Evolutionary conservation across 495 filamentous ascomycete genomes (phyloP).

Genomic region (Neurospora sp.): DNA sequence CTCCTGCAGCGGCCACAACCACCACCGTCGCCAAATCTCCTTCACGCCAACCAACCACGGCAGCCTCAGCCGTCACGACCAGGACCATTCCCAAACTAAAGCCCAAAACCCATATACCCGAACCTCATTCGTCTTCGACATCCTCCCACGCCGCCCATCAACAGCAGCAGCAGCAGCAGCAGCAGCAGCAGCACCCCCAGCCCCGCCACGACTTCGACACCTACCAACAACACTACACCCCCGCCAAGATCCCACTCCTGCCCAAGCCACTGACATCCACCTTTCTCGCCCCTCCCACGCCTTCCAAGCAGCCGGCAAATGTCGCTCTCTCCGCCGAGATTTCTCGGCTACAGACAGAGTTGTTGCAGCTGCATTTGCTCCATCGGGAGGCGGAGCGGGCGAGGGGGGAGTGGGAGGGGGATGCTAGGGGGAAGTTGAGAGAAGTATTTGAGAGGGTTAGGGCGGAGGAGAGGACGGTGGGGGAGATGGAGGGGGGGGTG

Average conservation of each 20-base stretch:
- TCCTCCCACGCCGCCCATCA: not conserved
- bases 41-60: too few relatives aligned
- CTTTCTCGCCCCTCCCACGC: conserved; percentile 41
- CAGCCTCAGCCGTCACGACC: too few relatives aligned
- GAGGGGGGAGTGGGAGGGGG: conserved; percentile 34
- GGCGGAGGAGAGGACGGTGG: conserved; percentile 21
- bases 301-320: conserved; percentile 43
- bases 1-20: too few relatives aligned
- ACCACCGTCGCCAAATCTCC: too few relatives aligned
- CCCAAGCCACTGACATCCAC: conserved; percentile 47
- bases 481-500: conserved; percentile 14
- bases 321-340: conserved; percentile 49
- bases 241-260: conserved; percentile 43
- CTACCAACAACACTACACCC: conserved; percentile 60
- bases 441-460: conserved; percentile 30
- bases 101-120: too few relatives aligned
- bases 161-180: not conserved
- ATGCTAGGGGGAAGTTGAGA: conserved; percentile 33
- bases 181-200: conserved; percentile 11
- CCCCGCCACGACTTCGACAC: conserved; percentile 49
- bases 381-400: conserved; percentile 38
- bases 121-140: too few relatives aligned
- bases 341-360: conserved; percentile 55
- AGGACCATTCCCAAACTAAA: too few relatives aligned
- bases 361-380: conserved; percentile 62